A percentile compares a stretch with the other conserved stretches of the same genome.
These are phyloP conservation scores for Xanthoceras sorbifolium DNA, from an alignment of 345 rosid species.

Conservation along the genomic window DNA sequence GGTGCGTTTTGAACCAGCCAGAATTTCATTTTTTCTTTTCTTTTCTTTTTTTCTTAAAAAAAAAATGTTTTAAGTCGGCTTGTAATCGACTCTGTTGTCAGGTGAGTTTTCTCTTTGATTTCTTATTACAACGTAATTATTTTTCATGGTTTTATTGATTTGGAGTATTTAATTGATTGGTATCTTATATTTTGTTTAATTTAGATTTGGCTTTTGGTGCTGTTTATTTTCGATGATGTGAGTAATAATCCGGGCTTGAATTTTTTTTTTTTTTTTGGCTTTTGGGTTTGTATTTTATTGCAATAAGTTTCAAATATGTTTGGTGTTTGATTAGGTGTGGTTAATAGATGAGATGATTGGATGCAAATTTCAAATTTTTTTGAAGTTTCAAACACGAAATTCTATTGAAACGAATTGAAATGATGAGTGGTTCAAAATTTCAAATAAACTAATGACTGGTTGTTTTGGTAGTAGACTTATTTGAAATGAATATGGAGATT, in stretches of 20 bases:
- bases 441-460: too few species aligned
- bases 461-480: background rate
- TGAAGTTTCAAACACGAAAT: background rate
- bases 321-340: background rate
- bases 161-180: background rate
- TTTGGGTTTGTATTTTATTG: background rate
- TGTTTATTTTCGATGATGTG: background rate
- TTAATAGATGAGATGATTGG: background rate
- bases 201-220: background rate
- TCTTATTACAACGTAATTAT: background rate
- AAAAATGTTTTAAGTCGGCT: background rate
- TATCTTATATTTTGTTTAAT: background rate
- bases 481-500: constrained; percentile 1
- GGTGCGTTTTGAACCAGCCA: background rate
- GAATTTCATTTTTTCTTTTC: background rate
- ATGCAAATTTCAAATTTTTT: too few species aligned
- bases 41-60: too few species aligned
- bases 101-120: constrained; percentile 8
- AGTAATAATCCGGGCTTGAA: background rate
- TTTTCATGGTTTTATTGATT: background rate
- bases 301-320: background rate
- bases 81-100: background rate
- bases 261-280: background rate
- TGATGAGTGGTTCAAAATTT: background rate
- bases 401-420: background rate